Evolutionary conservation across 75 land plant species (phyloP), one percentile per base, ranked within the genome.

Genomic region (Sequoia sempervirens): DNA sequence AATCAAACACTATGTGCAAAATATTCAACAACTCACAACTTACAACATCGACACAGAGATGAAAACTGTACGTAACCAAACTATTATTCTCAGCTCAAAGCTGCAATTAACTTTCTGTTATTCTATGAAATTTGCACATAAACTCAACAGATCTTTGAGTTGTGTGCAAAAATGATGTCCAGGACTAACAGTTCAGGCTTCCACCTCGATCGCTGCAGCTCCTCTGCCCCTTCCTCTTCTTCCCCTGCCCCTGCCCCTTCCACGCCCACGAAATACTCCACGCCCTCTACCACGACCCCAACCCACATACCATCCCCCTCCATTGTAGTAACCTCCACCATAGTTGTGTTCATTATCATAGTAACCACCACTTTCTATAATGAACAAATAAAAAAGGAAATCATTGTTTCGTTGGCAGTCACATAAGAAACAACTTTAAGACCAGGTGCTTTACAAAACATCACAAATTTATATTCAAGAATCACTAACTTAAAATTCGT

Each of bases 241-340:
- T 50, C 13, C 58, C 28, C 82, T 80, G 53, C 81, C 64, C 40
- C 40, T 53, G 32, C 61, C 82, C 13, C 61, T 52, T 50, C 26
- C 82, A 32, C 81, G 50, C 6, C 81, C 81, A 47, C 82, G 82
- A 54, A 81, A 81, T 52, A 81, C 61, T 52, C 61, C 82, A 15
- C 64, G 56, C 11, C 82, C 82, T 52, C 82, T 32, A 54, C 82
- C 82, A 81, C 82, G 64, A 78, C 82, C 82, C 82, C 82, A 81
- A 34, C 82, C 82, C 11, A 81, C 82, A 81, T 53, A 53, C 82
- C 82, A 81, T 32, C 82, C 82, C 61, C 82, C 82, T n/a, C 81
- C 82, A 52, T 28, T 46, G 47, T 34, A 23, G 61, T 81, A 50
- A 38, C 47, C 46, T 18, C 82, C 38, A 28, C 41, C 41, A 43